Evolutionary conservation across 108 stramenopile genomes (phyloP).

Genomic region (Seminavis robusta): DNA sequence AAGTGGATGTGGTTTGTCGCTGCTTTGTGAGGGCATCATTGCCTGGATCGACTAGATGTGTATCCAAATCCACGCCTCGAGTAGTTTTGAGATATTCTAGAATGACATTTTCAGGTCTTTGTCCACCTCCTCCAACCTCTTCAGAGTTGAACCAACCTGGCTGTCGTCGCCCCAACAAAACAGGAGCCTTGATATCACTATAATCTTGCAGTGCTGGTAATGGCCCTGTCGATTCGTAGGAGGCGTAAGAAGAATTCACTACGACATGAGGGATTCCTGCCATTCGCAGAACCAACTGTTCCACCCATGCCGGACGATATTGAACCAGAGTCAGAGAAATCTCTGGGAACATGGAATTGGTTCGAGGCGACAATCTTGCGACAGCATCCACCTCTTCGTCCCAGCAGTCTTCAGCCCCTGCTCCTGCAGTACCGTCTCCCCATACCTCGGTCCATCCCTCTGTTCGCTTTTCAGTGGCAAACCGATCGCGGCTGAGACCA

Average conservation of each 20-base stretch:
- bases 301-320: conserved; percentile 64
- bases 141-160: conserved; percentile 17
- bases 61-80: conserved; percentile 21
- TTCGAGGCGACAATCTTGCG: too few relatives aligned
- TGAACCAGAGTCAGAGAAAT: conserved; percentile 37
- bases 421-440: too few relatives aligned
- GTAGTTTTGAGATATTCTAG: conserved; percentile 45
- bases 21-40: too few relatives aligned
- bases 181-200: conserved; percentile 9
- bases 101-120: conserved; percentile 40
- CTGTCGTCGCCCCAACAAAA: conserved; percentile 54
- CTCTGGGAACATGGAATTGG: too few relatives aligned
- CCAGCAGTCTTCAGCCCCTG: too few relatives aligned
- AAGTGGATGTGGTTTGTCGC: conserved; percentile 15
- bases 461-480: too few relatives aligned
- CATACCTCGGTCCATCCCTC: too few relatives aligned
- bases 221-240: conserved; percentile 54
- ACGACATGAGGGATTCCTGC: conserved; percentile 52
- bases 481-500: too few relatives aligned
- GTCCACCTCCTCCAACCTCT: background rate
- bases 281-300: conserved; percentile 65
- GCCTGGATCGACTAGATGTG: conserved; percentile 15
- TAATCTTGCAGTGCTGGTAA: conserved; percentile 50
- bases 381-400: too few relatives aligned
- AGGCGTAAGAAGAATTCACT: conserved; percentile 44